These are phyloP conservation scores for Colletotrichum sp. DNA, from an alignment of 2,329 filamentous ascomycete genomes.

Conservation along the genomic window DNA sequence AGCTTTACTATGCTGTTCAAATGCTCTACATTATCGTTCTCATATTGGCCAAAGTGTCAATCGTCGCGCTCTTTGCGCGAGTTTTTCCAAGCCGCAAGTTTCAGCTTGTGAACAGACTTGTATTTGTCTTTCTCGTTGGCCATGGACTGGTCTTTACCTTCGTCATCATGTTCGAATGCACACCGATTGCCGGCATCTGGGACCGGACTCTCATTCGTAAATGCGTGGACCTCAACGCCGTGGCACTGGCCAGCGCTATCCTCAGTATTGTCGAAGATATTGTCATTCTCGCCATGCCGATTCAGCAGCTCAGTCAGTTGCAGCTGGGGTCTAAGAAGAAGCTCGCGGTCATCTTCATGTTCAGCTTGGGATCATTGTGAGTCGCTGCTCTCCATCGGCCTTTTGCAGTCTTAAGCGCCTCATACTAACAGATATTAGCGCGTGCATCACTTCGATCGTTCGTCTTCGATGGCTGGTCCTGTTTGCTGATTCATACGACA, in stretches of 20 bases:
- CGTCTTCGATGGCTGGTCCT: constrained; percentile 16
- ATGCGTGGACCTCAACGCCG: constrained; percentile 15
- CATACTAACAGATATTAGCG: not conserved
- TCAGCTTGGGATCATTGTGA: constrained; percentile 24
- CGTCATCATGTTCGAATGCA: constrained; percentile 25
- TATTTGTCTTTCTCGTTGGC: constrained; percentile 14
- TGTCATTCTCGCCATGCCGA: constrained; percentile 19
- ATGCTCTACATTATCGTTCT: constrained; percentile 28
- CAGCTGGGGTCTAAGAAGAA: constrained; percentile 15
- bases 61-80: constrained; percentile 26
- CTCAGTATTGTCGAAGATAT: constrained; percentile 23
- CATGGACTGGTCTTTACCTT: constrained; percentile 25
- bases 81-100: constrained; percentile 23
- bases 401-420: not conserved
- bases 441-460: constrained; percentile 21
- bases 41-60: constrained; percentile 26
- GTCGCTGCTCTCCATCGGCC: not conserved
- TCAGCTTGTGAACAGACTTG: constrained; percentile 17
- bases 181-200: constrained; percentile 21
- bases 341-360: constrained; percentile 18
- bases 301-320: constrained; percentile 15
- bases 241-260: constrained; percentile 10
- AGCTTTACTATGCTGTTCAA: constrained; percentile 24
- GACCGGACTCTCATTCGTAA: constrained; percentile 7
- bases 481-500: not conserved